Evolutionary conservation across 2,329 filamentous ascomycete genomes (phyloP).

Genomic region (Hypoxylon sp.): DNA sequence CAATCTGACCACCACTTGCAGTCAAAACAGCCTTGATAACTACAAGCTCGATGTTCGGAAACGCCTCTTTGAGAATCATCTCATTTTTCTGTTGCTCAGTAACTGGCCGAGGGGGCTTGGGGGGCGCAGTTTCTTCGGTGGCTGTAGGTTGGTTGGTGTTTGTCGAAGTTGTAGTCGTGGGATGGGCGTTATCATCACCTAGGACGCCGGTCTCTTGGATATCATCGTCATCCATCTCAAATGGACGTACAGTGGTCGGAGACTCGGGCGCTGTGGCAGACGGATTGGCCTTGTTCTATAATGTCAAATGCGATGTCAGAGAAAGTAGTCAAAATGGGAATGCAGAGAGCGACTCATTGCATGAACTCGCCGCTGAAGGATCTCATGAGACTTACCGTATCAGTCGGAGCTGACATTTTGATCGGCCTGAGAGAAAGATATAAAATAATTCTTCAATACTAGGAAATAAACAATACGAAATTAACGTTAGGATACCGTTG

Average conservation of each 20-base stretch:
- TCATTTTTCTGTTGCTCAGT: conserved; percentile 88
- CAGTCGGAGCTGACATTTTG: conserved; percentile 53
- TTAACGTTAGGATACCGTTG: conserved; percentile 10
- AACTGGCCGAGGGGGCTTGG: conserved; percentile 87
- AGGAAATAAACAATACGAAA: conserved; percentile 3
- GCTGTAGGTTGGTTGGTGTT: conserved; percentile 55
- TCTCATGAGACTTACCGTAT: conserved; percentile 49
- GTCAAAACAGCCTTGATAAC: conserved; percentile 90
- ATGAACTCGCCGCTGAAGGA: conserved; percentile 24
- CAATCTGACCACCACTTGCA: conserved; percentile 88
- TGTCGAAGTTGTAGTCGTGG: conserved; percentile 51
- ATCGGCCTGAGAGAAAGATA: conserved; percentile 9
- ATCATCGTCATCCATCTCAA: conserved; percentile 79
- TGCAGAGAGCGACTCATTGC: conserved; percentile 23
- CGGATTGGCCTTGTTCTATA: conserved; percentile 60
- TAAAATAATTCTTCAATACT: conserved; percentile 1
- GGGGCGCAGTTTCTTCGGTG: conserved; percentile 63
- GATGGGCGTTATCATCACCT: conserved; percentile 57
- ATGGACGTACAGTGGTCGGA: conserved; percentile 73
- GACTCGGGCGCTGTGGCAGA: conserved; percentile 68
- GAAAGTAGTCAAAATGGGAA: conserved; percentile 10
- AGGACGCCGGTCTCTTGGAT: conserved; percentile 70
- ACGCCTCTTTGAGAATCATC: conserved; percentile 91
- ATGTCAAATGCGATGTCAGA: conserved; percentile 34
- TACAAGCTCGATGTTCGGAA: conserved; percentile 82